A percentile compares a stretch with the other conserved stretches of the same genome.
phyloP scores from a whole-genome alignment of 108 stramenopile genomes.

The Bacterosira constricta region DNA sequence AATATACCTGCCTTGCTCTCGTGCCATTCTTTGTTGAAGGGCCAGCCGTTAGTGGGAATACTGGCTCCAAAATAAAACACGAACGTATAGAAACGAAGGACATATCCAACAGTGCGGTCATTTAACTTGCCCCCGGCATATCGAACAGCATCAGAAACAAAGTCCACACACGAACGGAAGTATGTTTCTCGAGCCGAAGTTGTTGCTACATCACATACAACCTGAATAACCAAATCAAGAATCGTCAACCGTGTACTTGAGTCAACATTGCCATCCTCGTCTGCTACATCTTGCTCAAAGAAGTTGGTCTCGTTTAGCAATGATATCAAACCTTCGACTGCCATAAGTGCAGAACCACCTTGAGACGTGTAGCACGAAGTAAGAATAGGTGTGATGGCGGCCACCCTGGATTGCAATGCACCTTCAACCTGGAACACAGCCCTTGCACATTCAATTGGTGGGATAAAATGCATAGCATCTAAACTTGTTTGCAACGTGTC shows the following conservation, averaged over 20 bases:
- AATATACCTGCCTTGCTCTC: constrained; percentile 4
- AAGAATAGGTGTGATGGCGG: constrained; percentile 75
- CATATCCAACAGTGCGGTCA: constrained; percentile 77
- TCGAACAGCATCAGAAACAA: constrained; percentile 71
- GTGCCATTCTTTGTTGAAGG: constrained; percentile 33
- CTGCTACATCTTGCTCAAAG: constrained; percentile 65
- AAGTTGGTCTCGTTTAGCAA: constrained; percentile 73
- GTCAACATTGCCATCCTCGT: constrained; percentile 38
- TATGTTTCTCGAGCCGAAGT: constrained; percentile 73
- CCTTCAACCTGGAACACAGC: constrained; percentile 2
- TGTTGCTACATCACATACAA: constrained; percentile 86
- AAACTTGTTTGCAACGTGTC: constrained; percentile 56
- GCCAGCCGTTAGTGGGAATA: constrained; percentile 52
- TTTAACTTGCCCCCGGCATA: constrained; percentile 72
- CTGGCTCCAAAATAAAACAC: constrained; percentile 88
- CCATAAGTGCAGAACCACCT: constrained; percentile 80
- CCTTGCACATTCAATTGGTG: constrained; percentile 55
- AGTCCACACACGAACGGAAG: constrained; percentile 76
- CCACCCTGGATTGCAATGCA: constrained; percentile 58
- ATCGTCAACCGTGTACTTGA: constrained; percentile 61
- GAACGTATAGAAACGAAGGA: constrained; percentile 80
- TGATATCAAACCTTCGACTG: constrained; percentile 75
- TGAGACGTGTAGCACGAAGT: constrained; percentile 90
- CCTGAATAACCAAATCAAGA: constrained; percentile 78
- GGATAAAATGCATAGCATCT: constrained; percentile 79